Percentiles rank a stretch among this genome's conserved stretches.
phyloP scores from a whole-genome alignment of 257 asterid genomes.

The Scutellaria galericulata region DNA sequence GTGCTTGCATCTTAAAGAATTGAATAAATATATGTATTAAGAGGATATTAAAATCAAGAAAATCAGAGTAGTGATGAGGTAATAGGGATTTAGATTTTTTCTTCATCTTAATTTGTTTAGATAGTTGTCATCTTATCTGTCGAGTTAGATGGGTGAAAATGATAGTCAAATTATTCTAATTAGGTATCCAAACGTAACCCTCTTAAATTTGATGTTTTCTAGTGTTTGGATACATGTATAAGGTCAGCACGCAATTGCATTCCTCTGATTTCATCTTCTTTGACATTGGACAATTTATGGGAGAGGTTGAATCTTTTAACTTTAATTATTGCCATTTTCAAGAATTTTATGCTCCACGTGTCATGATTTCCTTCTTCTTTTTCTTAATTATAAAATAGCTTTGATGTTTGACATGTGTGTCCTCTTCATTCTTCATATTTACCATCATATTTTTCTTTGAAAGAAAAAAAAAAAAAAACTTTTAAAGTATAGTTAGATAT shows the following conservation, averaged over 20 bases:
- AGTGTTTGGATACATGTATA: slow-evolving; percentile 38
- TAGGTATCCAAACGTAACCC: slow-evolving; percentile 22
- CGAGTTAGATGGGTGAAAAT: slow-evolving; percentile 49
- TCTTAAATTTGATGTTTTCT: slow-evolving; percentile 27
- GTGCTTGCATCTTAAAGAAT: not conserved
- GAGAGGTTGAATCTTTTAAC: not conserved
- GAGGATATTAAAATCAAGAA: slow-evolving; percentile 11
- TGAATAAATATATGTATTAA: not conserved
- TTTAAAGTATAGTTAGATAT: no score
- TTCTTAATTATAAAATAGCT: no score
- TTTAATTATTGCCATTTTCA: not conserved
- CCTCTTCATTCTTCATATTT: no score
- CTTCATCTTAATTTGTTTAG: slow-evolving; percentile 16
- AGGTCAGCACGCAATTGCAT: slow-evolving; percentile 33
- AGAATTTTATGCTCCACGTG: no score
- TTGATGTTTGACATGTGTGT: no score
- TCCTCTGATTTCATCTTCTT: slow-evolving; percentile 30
- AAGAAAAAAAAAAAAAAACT: no score
- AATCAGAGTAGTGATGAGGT: slow-evolving; percentile 42
- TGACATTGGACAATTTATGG: slow-evolving; percentile 26
- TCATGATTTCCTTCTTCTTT: no score
- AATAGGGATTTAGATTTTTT: slow-evolving; percentile 37
- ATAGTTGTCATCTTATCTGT: slow-evolving; percentile 33
- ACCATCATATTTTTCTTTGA: no score
- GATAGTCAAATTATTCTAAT: slow-evolving; percentile 52